Percentiles rank a stretch among this genome's conserved stretches.
Evolutionary conservation across 1,284 basidiomycete genomes (phyloP).

Genomic region (Phenoliferia sp.): DNA sequence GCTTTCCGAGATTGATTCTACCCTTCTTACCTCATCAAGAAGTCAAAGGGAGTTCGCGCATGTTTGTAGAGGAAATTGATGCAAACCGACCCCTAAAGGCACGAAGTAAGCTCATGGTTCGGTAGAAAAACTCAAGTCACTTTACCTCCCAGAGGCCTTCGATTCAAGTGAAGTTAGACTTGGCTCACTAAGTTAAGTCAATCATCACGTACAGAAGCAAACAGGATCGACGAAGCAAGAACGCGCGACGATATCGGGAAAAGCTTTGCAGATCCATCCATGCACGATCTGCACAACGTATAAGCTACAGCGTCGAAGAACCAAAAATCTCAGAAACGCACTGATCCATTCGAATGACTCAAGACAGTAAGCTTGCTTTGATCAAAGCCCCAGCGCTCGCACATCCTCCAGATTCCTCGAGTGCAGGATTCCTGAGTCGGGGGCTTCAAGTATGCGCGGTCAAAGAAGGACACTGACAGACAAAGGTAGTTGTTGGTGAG

Average conservation of each 20-base stretch:
- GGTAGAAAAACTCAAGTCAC: not conserved
- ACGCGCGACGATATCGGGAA: conserved; percentile 61
- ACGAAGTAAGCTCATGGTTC: conserved; percentile 35
- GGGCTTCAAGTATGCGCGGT: conserved; percentile 64
- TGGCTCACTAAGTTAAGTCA: conserved; percentile 53
- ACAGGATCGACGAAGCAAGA: conserved; percentile 83
- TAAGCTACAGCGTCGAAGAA: not conserved
- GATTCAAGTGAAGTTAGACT: not conserved
- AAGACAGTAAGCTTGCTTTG: not conserved
- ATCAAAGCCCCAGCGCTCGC: not conserved
- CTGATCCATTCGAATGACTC: not conserved
- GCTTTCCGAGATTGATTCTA: not conserved
- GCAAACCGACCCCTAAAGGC: not conserved
- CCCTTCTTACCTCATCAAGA: not conserved
- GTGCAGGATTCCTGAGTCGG: conserved; percentile 60
- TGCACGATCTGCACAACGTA: conserved; percentile 52
- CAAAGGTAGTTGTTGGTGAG: too few species aligned
- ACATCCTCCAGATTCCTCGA: not conserved
- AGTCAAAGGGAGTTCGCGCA: not conserved
- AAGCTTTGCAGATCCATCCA: conserved; percentile 75
- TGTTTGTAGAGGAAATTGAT: conserved; percentile 48
- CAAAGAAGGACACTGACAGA: conserved; percentile 77
- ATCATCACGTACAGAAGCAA: conserved; percentile 73
- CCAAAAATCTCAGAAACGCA: not conserved
- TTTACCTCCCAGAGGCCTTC: not conserved